Conservation (phyloP, 2,329 filamentous ascomycete genomes). For the Teratosphaeriaceae sp. region DNA sequence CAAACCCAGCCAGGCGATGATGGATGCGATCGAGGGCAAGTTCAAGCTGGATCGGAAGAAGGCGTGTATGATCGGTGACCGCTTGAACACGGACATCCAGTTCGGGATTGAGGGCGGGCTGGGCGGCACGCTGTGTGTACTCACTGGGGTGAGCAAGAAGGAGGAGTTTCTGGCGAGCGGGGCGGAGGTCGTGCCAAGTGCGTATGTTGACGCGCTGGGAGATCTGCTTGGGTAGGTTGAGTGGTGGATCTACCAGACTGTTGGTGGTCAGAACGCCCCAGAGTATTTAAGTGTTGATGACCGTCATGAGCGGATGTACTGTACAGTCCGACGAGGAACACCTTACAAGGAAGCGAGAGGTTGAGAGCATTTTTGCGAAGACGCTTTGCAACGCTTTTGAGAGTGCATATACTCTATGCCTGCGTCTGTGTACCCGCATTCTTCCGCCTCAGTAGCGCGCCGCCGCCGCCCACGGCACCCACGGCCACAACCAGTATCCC, state of each 20-base stretch:
- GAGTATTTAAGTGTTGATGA: too few relatives aligned
- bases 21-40: slow-evolving; percentile 97
- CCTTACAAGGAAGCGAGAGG: too few relatives aligned
- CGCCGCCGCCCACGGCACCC: slow-evolving; percentile 18
- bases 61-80: slow-evolving; percentile 94
- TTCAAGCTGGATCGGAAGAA: slow-evolving; percentile 77
- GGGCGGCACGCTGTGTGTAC: slow-evolving; percentile 41
- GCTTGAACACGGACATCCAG: slow-evolving; percentile 90
- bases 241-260: too few relatives aligned
- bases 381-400: too few relatives aligned
- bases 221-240: slow-evolving; percentile 12
- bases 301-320: too few relatives aligned
- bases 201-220: slow-evolving; percentile 16
- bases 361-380: too few relatives aligned
- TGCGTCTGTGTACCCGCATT: too few relatives aligned
- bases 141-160: slow-evolving; percentile 20
- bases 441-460: too few relatives aligned
- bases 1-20: slow-evolving; percentile 98
- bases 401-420: too few relatives aligned
- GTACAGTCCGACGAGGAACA: too few relatives aligned
- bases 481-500: slow-evolving; percentile 54
- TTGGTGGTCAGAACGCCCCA: too few relatives aligned
- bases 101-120: slow-evolving; percentile 89
- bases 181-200: slow-evolving; percentile 12
- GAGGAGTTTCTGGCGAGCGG: slow-evolving; percentile 35